Evolutionary conservation across 2,329 filamentous ascomycete species (phyloP).

Genomic region (Trichoderma harzianum): DNA sequence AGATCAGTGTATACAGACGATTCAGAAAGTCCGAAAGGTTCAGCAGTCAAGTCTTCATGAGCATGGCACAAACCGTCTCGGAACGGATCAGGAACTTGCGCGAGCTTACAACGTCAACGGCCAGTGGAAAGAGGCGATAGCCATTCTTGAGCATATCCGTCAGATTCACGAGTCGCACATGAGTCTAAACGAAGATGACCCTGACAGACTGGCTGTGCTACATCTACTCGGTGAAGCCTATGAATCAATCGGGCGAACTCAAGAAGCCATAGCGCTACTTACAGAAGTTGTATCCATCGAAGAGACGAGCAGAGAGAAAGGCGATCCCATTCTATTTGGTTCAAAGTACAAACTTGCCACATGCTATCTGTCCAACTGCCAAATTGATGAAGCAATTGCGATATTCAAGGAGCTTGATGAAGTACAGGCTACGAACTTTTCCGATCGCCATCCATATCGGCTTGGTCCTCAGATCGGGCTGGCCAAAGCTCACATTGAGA

Average conservation of each 20-base stretch:
- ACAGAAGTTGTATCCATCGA: constrained; percentile 15
- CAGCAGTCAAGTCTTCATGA: neutral
- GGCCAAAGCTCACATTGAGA: constrained; percentile 5
- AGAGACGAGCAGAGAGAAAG: neutral
- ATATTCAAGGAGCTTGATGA: constrained; percentile 14
- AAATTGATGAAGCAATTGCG: constrained; percentile 10
- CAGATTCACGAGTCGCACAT: neutral
- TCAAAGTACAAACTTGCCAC: constrained; percentile 15
- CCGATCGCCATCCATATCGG: constrained; percentile 3
- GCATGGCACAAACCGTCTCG: neutral
- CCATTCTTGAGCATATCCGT: neutral
- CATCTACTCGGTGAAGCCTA: constrained; percentile 7
- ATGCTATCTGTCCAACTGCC: constrained; percentile 11
- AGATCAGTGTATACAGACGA: neutral
- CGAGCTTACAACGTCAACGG: constrained; percentile 4
- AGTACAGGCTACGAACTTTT: neutral
- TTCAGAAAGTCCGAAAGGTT: neutral
- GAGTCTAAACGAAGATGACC: neutral
- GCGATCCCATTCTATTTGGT: constrained; percentile 4
- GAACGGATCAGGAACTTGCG: neutral
- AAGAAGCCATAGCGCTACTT: constrained; percentile 12
- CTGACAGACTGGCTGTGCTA: neutral
- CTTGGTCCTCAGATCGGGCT: constrained; percentile 8
- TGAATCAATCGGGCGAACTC: constrained; percentile 3
- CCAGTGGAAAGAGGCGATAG: constrained; percentile 4